Evolutionary conservation across 192 early-diverging fungal species (phyloP), one percentile per base, ranked within the genome.

Genomic region (Pilobolus umbonatus): DNA sequence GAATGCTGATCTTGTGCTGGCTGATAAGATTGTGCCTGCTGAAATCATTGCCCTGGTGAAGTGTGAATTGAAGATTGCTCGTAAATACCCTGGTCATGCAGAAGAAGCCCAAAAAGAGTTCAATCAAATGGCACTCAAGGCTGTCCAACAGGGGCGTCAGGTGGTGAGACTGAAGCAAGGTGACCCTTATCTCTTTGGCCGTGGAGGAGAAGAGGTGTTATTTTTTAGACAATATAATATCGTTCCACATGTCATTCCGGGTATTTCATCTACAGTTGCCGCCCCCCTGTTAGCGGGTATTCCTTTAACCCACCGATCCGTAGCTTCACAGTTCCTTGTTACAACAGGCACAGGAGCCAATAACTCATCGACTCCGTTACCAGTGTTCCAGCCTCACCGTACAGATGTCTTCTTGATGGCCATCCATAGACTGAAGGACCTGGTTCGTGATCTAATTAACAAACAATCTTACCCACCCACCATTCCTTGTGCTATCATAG

Each of bases 151-250:
- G 21, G 90, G 88, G 19, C 69, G 75, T 50, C 60, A 68, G n/a
- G 95, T 98, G 3, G 90, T 95, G 29, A 67, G 95, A 46, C 70
- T 98, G 39, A 95, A 98, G 78, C 87, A 88, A 64, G 95, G 95
- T 57, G 92, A 98, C 65, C 90, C 91, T 45, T 95, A 88, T 72
- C 80, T 98, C 24, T 95, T 93, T 73, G 95, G 93, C 24, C 85
- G 95, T 44, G 95, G 93, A 35, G 93, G 85, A 22, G 95, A 98
- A 68, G 95, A 98, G 61, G 71, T 88, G 14, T 48, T 88, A n/a
- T 88, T 83, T 53, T 89, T 90, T 68, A 73, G 80, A 26, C 61
- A 74, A 9, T 71, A 83, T 57, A 92, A 92, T 19, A 84, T 80
- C 50, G 73, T 79, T 46, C 63, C 67, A 2, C 69, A 75, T 28